Conservation (phyloP, 164 flowering plant species). For the Saururus chinensis region DNA sequence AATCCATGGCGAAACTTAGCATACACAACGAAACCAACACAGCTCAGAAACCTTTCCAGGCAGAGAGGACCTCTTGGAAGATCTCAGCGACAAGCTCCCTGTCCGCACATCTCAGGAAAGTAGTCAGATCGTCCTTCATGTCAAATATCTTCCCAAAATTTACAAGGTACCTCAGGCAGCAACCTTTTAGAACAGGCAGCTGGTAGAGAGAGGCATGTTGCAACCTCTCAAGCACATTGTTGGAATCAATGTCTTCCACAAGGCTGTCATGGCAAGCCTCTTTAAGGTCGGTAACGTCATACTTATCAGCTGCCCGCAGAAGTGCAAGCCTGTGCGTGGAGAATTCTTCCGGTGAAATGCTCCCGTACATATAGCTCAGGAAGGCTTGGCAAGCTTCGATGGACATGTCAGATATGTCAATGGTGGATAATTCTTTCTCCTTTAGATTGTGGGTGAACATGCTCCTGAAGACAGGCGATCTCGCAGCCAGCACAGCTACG, state of each 20-base stretch:
- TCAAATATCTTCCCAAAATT: conserved; percentile 88
- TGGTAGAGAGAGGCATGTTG: conserved; percentile 66
- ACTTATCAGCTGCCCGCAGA: conserved; percentile 85
- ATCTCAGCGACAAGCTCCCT: conserved; percentile 72
- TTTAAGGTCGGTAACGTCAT: conserved; percentile 68
- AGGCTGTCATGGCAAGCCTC: conserved; percentile 87
- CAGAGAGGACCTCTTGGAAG: conserved; percentile 63
- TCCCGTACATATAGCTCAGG: conserved; percentile 72
- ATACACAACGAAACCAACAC: no score
- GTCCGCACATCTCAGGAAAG: conserved; percentile 58
- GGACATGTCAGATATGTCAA: conserved; percentile 86
- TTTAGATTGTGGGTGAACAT: conserved; percentile 88
- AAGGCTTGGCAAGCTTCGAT: conserved; percentile 62
- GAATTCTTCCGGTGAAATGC: conserved; percentile 57
- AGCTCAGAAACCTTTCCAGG: conserved; percentile 89
- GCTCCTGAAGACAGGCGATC: conserved; percentile 85
- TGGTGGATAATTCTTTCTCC: conserved; percentile 71
- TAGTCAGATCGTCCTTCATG: conserved; percentile 63
- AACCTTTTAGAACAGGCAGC: conserved; percentile 55
- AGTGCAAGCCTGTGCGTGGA: conserved; percentile 61
- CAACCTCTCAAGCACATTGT: conserved; percentile 84
- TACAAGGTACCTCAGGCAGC: conserved; percentile 80
- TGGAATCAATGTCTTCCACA: conserved; percentile 71
- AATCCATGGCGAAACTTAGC: no score
- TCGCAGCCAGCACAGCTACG: conserved; percentile 69